phyloP scores from a whole-genome alignment of 257 asterid genomes.

The Asclepias syriaca region DNA sequence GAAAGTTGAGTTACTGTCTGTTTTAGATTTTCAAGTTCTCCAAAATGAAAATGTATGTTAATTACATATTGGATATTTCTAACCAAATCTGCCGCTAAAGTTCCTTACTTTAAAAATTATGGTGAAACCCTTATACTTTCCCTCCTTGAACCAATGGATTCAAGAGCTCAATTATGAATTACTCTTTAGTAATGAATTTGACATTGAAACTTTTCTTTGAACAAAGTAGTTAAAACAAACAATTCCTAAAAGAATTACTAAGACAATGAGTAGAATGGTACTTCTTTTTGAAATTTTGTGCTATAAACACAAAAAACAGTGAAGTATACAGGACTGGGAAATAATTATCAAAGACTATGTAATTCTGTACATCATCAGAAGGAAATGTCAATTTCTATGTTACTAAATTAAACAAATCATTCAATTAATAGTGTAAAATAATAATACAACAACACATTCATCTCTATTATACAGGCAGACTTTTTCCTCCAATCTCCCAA shows the following conservation, averaged over 20 bases:
- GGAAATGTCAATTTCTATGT: neutral
- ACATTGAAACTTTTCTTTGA: too few relatives aligned
- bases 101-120: neutral
- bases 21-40: too few relatives aligned
- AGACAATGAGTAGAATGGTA: neutral
- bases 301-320: too few relatives aligned
- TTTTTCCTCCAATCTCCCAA: neutral
- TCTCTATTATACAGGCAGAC: neutral
- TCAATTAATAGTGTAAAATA: neutral
- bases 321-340: neutral
- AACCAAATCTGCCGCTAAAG: neutral
- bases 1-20: neutral
- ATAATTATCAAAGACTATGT: neutral
- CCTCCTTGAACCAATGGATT: too few relatives aligned
- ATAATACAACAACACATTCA: neutral
- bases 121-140: too few relatives aligned
- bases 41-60: neutral
- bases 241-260: neutral
- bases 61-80: neutral
- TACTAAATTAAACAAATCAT: neutral
- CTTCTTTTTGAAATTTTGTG: neutral
- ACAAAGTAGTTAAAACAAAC: too few relatives aligned
- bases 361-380: conserved; percentile 6
- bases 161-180: too few relatives aligned
- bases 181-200: too few relatives aligned